Conservation (phyloP, 139 green algal species). For the Picochlorum sp. region DNA sequence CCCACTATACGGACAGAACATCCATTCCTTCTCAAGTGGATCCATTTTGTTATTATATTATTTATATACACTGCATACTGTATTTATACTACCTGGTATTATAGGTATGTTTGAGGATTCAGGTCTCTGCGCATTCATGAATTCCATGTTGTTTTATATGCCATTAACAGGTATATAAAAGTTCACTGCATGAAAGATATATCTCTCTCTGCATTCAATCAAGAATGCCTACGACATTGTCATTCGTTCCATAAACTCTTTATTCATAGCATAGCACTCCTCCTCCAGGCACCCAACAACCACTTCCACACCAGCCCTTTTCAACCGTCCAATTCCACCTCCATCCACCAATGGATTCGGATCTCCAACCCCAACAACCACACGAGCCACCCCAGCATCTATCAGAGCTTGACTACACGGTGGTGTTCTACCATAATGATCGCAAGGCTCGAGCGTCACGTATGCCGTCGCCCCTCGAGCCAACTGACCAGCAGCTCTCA, state of each 20-base stretch:
- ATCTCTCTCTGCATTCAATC: too few species aligned
- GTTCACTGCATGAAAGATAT: too few species aligned
- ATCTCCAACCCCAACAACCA: constrained; percentile 80
- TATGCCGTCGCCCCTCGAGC: constrained; percentile 88
- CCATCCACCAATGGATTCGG: constrained; percentile 86
- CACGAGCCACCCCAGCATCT: constrained; percentile 68
- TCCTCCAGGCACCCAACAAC: constrained; percentile 47
- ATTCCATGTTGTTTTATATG: too few species aligned
- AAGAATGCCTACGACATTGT: not conserved
- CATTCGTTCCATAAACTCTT: constrained; percentile 82
- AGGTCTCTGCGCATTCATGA: too few species aligned
- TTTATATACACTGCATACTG: too few species aligned
- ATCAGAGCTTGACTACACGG: constrained; percentile 87
- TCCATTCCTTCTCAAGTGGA: constrained; percentile 23
- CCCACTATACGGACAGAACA: constrained; percentile 42
- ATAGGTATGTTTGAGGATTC: too few species aligned
- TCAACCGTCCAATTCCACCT: constrained; percentile 54
- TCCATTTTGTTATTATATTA: not conserved
- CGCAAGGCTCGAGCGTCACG: constrained; percentile 97
- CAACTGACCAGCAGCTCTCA: constrained; percentile 63
- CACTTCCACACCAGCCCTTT: constrained; percentile 62
- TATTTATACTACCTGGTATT: too few species aligned
- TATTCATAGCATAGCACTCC: constrained; percentile 55
- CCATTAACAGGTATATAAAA: too few species aligned
- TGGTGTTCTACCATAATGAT: constrained; percentile 90